phyloP scores from a whole-genome alignment of 2,329 filamentous ascomycete species.

The Fusarium verrucosum region DNA sequence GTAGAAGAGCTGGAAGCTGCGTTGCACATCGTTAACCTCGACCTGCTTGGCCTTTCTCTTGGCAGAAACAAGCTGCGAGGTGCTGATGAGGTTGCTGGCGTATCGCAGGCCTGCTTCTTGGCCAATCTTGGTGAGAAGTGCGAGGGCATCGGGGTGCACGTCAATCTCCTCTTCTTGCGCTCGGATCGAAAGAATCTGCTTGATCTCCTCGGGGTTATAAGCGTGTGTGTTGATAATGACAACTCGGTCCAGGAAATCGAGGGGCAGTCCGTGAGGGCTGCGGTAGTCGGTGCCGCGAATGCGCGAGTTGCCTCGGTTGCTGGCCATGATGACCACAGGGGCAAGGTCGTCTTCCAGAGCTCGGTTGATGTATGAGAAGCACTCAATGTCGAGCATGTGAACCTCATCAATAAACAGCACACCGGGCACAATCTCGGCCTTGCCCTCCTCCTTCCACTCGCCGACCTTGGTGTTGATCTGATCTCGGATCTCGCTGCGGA shows the following conservation, averaged over 20 bases:
- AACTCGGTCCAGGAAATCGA: constrained; percentile 95
- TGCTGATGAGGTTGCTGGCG: constrained; percentile 97
- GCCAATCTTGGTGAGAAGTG: constrained; percentile 93
- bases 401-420: constrained; percentile 99
- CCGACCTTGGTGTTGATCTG: constrained; percentile 99
- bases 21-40: constrained; percentile 85
- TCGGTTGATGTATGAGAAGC: constrained; percentile 98
- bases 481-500: constrained; percentile 94
- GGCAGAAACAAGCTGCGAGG: constrained; percentile 84
- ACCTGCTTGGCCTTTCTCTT: constrained; percentile 90
- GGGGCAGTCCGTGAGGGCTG: constrained; percentile 90
- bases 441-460: constrained; percentile 99
- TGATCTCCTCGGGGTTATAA: constrained; percentile 85
- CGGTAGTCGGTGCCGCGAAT: constrained; percentile 95
- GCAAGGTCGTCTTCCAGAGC: constrained; percentile 94
- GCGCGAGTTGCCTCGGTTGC: constrained; percentile 89
- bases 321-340: constrained; percentile 99
- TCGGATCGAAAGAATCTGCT: constrained; percentile 90
- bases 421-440: constrained; percentile 96
- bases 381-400: constrained; percentile 99
- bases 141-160: constrained; percentile 86
- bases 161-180: constrained; percentile 97
- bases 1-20: constrained; percentile 94
- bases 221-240: constrained; percentile 94
- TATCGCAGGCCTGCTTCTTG: constrained; percentile 92